phyloP scores from a whole-genome alignment of 306 rosid species.

The Begonia masoniana region DNA sequence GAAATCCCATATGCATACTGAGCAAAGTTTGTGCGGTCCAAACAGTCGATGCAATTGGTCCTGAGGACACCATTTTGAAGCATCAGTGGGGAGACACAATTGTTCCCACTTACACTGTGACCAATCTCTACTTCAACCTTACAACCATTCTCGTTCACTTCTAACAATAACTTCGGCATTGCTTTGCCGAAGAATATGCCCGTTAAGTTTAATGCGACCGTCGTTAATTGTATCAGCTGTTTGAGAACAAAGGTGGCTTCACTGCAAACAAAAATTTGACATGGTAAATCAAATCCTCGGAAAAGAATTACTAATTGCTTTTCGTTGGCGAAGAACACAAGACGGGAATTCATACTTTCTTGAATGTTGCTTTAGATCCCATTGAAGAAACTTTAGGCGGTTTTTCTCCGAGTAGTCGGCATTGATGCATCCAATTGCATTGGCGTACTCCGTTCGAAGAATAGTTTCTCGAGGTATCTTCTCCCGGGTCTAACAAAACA shows the following conservation, averaged over 20 bases:
- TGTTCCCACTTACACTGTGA: conserved; percentile 16
- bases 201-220: conserved; percentile 41
- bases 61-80: conserved; percentile 74
- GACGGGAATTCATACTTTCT: conserved; percentile 37
- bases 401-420: conserved; percentile 27
- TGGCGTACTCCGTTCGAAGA: conserved; percentile 61
- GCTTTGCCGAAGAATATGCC: conserved; percentile 56
- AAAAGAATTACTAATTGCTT: conserved; percentile 11
- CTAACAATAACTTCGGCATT: background rate
- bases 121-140: conserved; percentile 18
- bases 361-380: conserved; percentile 81
- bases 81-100: conserved; percentile 20
- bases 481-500: conserved; percentile 42
- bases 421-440: conserved; percentile 66
- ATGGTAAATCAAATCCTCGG: background rate
- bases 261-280: conserved; percentile 32
- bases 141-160: background rate
- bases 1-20: conserved; percentile 77
- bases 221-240: conserved; percentile 49
- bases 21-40: conserved; percentile 96
- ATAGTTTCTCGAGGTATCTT: conserved; percentile 86
- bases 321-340: background rate
- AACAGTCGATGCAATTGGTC: conserved; percentile 94
- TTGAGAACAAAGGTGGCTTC: conserved; percentile 52
- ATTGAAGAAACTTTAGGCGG: conserved; percentile 61